These are phyloP conservation scores for Nematocida homosporus DNA, from an alignment of 371 early-diverging fungal species.

Conservation along the genomic window DNA sequence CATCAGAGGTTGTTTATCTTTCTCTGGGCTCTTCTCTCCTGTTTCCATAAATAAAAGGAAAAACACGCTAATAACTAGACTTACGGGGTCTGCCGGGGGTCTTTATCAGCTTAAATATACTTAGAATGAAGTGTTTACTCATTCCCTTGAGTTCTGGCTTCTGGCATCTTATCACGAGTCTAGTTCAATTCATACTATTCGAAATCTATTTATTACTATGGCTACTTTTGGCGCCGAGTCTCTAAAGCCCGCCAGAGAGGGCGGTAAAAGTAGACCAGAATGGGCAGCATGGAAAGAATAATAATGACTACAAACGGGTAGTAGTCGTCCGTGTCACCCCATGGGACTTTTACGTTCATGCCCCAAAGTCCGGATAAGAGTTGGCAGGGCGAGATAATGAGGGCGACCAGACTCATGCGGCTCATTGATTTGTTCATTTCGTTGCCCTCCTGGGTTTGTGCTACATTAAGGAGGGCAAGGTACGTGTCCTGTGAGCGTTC, in stretches of 20 bases:
- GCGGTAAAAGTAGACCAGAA: constrained; percentile 27
- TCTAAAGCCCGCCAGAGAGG: background rate
- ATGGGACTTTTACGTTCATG: constrained; percentile 66
- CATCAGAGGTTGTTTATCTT: background rate
- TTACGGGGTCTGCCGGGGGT: too few relatives aligned
- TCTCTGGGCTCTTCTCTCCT: background rate
- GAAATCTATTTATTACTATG: background rate
- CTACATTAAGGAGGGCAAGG: constrained; percentile 62
- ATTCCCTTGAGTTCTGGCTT: too few relatives aligned
- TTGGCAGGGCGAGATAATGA: constrained; percentile 65
- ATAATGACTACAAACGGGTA: constrained; percentile 53
- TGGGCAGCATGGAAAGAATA: constrained; percentile 21
- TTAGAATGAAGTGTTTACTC: too few relatives aligned
- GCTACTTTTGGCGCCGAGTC: background rate
- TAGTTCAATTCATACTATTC: too few relatives aligned
- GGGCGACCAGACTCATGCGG: constrained; percentile 58
- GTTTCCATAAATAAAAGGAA: constrained; percentile 39
- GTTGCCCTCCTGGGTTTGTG: constrained; percentile 62
- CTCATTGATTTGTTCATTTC: constrained; percentile 65
- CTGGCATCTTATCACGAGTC: too few relatives aligned
- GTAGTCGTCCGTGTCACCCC: constrained; percentile 16
- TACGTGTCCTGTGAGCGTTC: constrained; percentile 65
- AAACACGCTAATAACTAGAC: constrained; percentile 36
- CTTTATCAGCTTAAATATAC: too few relatives aligned
- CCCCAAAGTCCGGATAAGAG: constrained; percentile 66